Evolutionary conservation across 345 rosid species (phyloP).

Genomic region (Kernera saxatilis): DNA sequence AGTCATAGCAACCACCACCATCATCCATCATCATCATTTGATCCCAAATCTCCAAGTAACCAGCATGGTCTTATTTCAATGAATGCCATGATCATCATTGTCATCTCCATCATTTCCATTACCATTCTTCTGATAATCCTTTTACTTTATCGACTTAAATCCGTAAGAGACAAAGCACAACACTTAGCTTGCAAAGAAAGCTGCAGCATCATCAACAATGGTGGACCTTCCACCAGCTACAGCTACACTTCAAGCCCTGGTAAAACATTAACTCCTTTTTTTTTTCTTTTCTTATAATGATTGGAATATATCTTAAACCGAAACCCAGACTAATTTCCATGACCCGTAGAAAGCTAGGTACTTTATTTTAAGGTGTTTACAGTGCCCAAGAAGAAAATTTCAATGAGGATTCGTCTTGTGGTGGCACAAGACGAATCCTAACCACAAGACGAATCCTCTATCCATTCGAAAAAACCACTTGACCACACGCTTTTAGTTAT

Average conservation of each 20-base stretch:
- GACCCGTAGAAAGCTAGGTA: too few relatives aligned
- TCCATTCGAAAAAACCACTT: neutral
- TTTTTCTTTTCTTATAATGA: neutral
- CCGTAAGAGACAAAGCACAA: constrained; percentile 23
- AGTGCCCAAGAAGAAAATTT: neutral
- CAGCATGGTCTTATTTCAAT: constrained; percentile 38
- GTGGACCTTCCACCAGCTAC: constrained; percentile 34
- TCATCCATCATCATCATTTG: constrained; percentile 11
- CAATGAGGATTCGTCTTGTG: too few relatives aligned
- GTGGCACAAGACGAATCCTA: neutral
- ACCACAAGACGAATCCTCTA: neutral
- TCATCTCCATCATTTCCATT: constrained; percentile 35
- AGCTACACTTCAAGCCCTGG: constrained; percentile 70
- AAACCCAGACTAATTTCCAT: neutral
- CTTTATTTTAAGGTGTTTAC: neutral
- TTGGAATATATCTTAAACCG: too few relatives aligned
- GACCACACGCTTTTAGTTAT: neutral
- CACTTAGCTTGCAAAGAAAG: constrained; percentile 24
- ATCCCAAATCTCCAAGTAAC: constrained; percentile 5
- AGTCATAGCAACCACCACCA: constrained; percentile 17
- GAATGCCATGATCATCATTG: constrained; percentile 42
- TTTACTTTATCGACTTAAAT: constrained; percentile 46
- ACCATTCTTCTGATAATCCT: constrained; percentile 37
- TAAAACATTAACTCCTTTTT: constrained; percentile 10
- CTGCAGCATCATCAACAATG: constrained; percentile 21